Base-by-base conservation (phyloP, 225 moss, liverwort and hornwort genomes). In the Bryoerythrophyllum caledonicum region DNA sequence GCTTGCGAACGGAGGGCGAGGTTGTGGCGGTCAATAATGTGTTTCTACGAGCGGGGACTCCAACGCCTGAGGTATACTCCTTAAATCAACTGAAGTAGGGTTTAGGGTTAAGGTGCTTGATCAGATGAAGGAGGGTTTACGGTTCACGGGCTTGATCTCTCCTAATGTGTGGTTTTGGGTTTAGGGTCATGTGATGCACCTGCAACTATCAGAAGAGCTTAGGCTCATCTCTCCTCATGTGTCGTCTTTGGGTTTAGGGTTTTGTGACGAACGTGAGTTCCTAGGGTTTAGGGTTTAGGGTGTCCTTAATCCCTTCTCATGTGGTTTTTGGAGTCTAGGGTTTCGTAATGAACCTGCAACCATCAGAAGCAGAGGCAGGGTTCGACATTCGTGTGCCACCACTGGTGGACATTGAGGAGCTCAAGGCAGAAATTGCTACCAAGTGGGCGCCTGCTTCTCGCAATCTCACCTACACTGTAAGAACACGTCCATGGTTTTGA, bases 1-100 rank as follows among this genome's bases (percentile, higher is more conserved):
- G 93, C 17, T 19, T 68, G 15, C 79, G 75, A 52, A 26, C 68
- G 0, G 79, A 84, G 20, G 93, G 90, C 35, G 89, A 92, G 32
- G 85, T 94, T 57, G 90, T 96, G 37, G 79, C 86, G 7, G 71
- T 94, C 19, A 96, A 94, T 30, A 79, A 79, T 27, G 88, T 92
- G 16, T 94, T 81, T 61, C 83, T 96, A 7, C 78, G 89, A 64
- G 90, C 93, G n/a, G 93, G 96, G 34, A 69, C 51, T 60, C 32
- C 76, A 20, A 81, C 86, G n/a, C 27, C 58, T 1, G 68, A 73
- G n/a, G 91, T 91, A 16, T 49, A 6, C 48, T 49, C 19, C 48
- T 49, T 19, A 1, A 49, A 49, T 7, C 7, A 17, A 17, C 19
- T 17, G 6, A 49, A 19, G 17, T 17, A 19, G 48, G 48, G 19